Evolutionary conservation across 352 stramenopile genomes (phyloP).

Genomic region (Phytophthora sojae): DNA sequence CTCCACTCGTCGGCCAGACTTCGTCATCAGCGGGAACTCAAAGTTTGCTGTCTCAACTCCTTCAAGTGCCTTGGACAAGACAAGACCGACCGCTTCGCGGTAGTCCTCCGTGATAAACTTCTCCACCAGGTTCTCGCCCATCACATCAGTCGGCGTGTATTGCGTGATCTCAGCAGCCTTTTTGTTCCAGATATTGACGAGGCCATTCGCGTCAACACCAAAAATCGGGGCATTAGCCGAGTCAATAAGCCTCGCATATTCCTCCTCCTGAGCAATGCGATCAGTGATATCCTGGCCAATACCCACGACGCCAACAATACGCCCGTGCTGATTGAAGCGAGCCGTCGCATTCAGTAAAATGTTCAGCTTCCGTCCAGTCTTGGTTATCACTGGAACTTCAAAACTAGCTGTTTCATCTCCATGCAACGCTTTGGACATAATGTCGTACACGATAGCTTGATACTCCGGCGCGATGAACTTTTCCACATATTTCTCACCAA

Average conservation of each 20-base stretch:
- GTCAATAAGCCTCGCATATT: constrained; percentile 73
- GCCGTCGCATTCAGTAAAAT: constrained; percentile 64
- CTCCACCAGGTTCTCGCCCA: constrained; percentile 64
- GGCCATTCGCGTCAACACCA: constrained; percentile 63
- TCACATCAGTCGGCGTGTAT: constrained; percentile 61
- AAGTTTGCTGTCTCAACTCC: constrained; percentile 70
- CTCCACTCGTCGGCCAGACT: constrained; percentile 66
- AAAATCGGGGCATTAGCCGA: constrained; percentile 80
- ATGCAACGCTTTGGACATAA: constrained; percentile 64
- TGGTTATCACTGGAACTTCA: constrained; percentile 73
- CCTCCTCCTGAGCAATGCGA: constrained; percentile 70
- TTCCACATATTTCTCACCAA: constrained; percentile 65
- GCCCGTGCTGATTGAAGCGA: constrained; percentile 55
- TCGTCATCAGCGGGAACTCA: constrained; percentile 81
- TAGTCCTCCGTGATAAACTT: constrained; percentile 69
- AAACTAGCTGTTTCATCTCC: constrained; percentile 66
- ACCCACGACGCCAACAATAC: constrained; percentile 61
- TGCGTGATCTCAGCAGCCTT: constrained; percentile 67
- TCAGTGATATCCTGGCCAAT: constrained; percentile 74
- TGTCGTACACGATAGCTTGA: constrained; percentile 51
- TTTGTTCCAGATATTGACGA: constrained; percentile 76
- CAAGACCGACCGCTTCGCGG: constrained; percentile 47
- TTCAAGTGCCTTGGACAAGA: constrained; percentile 56
- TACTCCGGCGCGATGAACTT: constrained; percentile 67
- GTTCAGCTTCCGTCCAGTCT: constrained; percentile 46